phyloP scores from a whole-genome alignment of 1,284 basidiomycete genomes.

The Moesziomyces globuligerus region DNA sequence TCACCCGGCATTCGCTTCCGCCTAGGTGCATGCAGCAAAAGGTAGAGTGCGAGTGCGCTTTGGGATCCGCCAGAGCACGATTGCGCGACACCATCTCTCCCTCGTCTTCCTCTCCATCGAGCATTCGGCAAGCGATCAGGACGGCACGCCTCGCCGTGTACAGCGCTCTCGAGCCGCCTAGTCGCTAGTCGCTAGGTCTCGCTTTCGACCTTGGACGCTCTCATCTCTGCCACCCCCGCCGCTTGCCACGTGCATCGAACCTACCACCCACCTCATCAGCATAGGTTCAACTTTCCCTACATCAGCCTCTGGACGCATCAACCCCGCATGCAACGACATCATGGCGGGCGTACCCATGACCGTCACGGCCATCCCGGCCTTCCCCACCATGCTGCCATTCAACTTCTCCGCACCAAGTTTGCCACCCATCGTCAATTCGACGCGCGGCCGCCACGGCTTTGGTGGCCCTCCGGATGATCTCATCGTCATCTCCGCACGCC shows the following conservation, averaged over 20 bases:
- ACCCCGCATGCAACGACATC: background rate
- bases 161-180: background rate
- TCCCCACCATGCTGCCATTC: constrained; percentile 21
- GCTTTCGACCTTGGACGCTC: background rate
- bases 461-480: constrained; percentile 28
- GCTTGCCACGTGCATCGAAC: background rate
- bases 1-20: no score
- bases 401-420: constrained; percentile 7
- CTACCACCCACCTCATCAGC: no score
- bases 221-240: background rate
- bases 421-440: constrained; percentile 22
- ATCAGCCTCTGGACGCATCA: no score
- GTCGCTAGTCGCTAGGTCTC: background rate
- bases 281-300: no score
- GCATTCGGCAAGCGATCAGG: background rate
- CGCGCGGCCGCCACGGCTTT: constrained; percentile 3
- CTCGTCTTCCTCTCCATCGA: background rate
- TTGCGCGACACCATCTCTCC: no score
- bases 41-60: no score
- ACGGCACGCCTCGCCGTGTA: background rate
- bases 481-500: constrained; percentile 36
- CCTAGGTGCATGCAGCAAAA: background rate
- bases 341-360: constrained; percentile 42
- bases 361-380: constrained; percentile 42
- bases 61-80: no score